Evolutionary conservation across 306 rosid species (phyloP), one percentile per base, ranked within the genome.

Genomic region (Vigna unguiculata): DNA sequence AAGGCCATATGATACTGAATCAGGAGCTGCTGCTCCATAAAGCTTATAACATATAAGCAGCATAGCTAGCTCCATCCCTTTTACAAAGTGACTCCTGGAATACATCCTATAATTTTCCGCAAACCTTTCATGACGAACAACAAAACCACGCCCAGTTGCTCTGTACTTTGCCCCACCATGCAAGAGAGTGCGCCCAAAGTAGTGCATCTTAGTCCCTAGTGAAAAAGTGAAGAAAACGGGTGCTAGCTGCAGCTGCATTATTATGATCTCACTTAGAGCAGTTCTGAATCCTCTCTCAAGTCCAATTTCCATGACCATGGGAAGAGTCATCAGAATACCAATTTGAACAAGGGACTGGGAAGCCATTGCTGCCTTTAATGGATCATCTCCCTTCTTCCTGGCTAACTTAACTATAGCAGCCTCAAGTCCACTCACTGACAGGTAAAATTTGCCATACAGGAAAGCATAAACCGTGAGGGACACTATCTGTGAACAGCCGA

Each of bases 111-210:
- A 92, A 76, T 95, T 95, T 81, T 95, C 99, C 0, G 93, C 97
- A 54, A 89, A 95, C 90, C 82, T 95, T 87, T 90, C 99, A 28
- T 95, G 99, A 53, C 91, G 85, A 53, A 92, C 99, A 24, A 95
- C 99, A 85, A 95, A 95, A 71, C 97, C 99, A 84, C 99, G 97
- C 67, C 99, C 99, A 11, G 99, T 95, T 67, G 97, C 99, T 85
- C 99, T 88, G 81, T 95, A 95, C 84, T 88, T 90, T 58, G 97
- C 97, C 71, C 99, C 99, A 1, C 99, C 97, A 25, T 95, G 99
- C 62, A 95, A 86, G 66, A 95, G 83, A 16, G 99, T 95, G 80
- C 99, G 93, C 69, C 99, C 97, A 80, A 62, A 95, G 64, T 90
- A 95, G 76, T 95, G 99, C 68, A 83, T 74, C 87, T 91, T 95